Conservation (phyloP, 2,329 filamentous ascomycete genomes). For the Xylariomycetidae sp. region DNA sequence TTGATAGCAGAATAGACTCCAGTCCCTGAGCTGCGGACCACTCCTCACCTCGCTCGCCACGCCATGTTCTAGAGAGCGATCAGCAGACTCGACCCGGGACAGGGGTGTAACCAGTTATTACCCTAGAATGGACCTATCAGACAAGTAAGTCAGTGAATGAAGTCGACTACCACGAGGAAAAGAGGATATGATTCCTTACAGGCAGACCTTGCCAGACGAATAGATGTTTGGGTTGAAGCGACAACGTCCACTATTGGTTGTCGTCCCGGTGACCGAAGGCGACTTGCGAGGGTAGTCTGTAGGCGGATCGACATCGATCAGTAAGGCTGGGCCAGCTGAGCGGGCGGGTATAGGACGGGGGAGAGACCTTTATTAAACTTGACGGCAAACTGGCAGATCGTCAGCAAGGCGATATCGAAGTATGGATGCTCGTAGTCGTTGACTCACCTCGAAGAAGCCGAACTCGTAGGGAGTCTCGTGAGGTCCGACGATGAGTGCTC, state of each 20-base stretch:
- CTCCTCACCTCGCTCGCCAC: constrained; percentile 81
- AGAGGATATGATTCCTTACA: constrained; percentile 54
- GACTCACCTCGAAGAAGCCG: constrained; percentile 82
- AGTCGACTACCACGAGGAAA: constrained; percentile 5
- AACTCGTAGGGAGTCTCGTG: constrained; percentile 95
- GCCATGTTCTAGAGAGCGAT: constrained; percentile 67
- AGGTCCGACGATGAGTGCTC: constrained; percentile 83
- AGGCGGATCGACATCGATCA: no score
- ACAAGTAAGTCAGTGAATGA: background rate
- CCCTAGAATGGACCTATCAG: constrained; percentile 73
- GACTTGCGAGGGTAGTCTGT: constrained; percentile 75
- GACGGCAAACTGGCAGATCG: constrained; percentile 58
- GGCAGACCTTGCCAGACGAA: constrained; percentile 80
- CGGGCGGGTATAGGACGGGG: no score
- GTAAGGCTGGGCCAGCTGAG: constrained; percentile 1
- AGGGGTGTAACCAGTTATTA: constrained; percentile 39
- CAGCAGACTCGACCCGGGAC: constrained; percentile 9
- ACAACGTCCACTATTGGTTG: constrained; percentile 81
- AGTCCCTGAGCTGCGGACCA: constrained; percentile 96
- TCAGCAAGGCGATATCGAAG: constrained; percentile 20
- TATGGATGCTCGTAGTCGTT: background rate
- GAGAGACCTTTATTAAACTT: constrained; percentile 66
- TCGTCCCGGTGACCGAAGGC: constrained; percentile 59
- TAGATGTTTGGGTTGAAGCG: constrained; percentile 99
- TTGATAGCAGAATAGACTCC: constrained; percentile 89